Percentiles rank a stretch among this genome's conserved stretches.
Conservation (phyloP, 768 basidiomycete species). For the Podaxis rugospora region DNA sequence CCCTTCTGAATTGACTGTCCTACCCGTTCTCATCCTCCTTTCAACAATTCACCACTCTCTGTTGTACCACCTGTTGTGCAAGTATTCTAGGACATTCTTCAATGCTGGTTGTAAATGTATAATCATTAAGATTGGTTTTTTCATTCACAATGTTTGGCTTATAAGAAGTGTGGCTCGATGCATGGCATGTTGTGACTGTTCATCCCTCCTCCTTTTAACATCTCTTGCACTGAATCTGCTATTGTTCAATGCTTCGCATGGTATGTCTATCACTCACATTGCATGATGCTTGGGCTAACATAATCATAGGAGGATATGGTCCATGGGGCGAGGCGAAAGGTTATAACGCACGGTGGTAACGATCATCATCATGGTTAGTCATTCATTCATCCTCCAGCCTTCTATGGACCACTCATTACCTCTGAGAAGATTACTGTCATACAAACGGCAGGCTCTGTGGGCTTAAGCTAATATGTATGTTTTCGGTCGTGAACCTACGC, state of each 20-base stretch:
- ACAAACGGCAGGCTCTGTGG: background rate
- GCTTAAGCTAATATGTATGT: background rate
- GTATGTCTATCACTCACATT: background rate
- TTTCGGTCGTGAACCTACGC: background rate
- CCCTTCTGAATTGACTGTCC: too few species aligned
- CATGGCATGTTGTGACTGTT: too few species aligned
- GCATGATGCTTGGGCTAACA: background rate
- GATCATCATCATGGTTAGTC: background rate
- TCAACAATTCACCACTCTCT: too few species aligned
- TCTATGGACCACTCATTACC: background rate
- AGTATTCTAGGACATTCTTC: too few species aligned
- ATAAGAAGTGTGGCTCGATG: too few species aligned
- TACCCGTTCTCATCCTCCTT: too few species aligned
- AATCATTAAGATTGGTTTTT: too few species aligned
- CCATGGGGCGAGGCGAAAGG: background rate
- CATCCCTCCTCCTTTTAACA: background rate
- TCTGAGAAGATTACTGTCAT: background rate
- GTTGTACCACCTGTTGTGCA: too few species aligned
- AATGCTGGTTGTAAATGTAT: too few species aligned
- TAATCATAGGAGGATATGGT: slow-evolving; percentile 1
- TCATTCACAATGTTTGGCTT: too few species aligned
- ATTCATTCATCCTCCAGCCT: background rate
- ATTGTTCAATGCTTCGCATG: background rate
- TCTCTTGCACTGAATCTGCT: background rate
- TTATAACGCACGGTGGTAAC: background rate